Evolutionary conservation across 768 basidiomycete species (phyloP).

Genomic region (Ramaria sp.): DNA sequence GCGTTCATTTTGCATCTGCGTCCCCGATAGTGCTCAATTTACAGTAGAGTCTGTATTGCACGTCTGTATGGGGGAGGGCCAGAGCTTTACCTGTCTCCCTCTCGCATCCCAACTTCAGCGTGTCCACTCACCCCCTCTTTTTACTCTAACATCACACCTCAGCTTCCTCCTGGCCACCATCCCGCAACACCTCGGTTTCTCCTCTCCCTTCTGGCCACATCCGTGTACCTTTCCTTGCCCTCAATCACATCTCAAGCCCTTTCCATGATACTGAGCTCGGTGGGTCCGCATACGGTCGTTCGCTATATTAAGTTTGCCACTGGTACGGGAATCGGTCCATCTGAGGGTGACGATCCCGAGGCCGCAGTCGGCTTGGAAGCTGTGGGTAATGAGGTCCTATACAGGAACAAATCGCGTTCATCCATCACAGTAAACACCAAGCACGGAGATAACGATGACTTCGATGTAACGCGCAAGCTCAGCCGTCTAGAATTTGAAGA

Average conservation of each 20-base stretch:
- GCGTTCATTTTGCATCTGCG: constrained; percentile 24
- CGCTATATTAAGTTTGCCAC: constrained; percentile 76
- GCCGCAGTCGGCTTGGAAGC: constrained; percentile 59
- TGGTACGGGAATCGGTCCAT: constrained; percentile 49
- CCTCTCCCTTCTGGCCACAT: constrained; percentile 77
- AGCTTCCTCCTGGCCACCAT: constrained; percentile 45
- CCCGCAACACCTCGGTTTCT: constrained; percentile 74
- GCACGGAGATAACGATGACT: constrained; percentile 2
- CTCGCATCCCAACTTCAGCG: constrained; percentile 50
- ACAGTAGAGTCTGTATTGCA: constrained; percentile 66
- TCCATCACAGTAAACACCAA: background rate
- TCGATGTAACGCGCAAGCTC: background rate
- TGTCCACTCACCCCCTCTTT: constrained; percentile 69
- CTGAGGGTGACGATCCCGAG: constrained; percentile 34
- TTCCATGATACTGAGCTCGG: constrained; percentile 54
- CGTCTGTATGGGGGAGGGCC: constrained; percentile 85
- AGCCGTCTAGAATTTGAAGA: background rate
- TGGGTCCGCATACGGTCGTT: constrained; percentile 69
- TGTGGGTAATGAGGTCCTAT: constrained; percentile 11
- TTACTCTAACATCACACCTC: constrained; percentile 19
- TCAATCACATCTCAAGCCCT: constrained; percentile 66
- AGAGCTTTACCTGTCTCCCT: constrained; percentile 51
- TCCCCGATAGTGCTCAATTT: background rate
- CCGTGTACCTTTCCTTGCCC: constrained; percentile 78
- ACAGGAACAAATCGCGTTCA: background rate